A percentile compares a stretch with the other conserved stretches of the same genome.
phyloP scores from a whole-genome alignment of 805 yeast species.

The Barnettozyma siamensis region DNA sequence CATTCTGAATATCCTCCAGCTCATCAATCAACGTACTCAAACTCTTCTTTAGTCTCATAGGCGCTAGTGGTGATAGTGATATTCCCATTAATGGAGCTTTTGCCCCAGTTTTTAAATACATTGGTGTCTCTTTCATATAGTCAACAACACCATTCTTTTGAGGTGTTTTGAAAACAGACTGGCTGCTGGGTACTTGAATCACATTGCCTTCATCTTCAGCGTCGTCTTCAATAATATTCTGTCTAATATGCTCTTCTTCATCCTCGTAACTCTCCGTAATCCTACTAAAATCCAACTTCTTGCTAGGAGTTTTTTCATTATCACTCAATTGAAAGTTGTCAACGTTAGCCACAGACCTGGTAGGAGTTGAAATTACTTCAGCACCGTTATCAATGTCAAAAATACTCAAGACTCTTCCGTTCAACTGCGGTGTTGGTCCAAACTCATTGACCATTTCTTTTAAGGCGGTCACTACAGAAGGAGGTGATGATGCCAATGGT shows the following conservation, averaged over 20 bases:
- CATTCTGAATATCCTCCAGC: slow-evolving; percentile 31
- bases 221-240: slow-evolving; percentile 1
- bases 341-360: background rate
- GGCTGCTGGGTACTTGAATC: background rate
- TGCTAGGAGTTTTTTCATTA: slow-evolving; percentile 7
- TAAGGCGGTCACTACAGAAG: too few species aligned
- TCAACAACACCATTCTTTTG: slow-evolving; percentile 8
- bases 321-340: background rate
- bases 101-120: slow-evolving; percentile 30
- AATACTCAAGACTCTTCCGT: slow-evolving; percentile 69
- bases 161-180: slow-evolving; percentile 16
- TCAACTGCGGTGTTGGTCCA: slow-evolving; percentile 86
- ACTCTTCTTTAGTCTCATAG: slow-evolving; percentile 26
- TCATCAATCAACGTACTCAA: slow-evolving; percentile 45
- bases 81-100: slow-evolving; percentile 7
- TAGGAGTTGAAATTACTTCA: slow-evolving; percentile 12
- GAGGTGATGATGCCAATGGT: slow-evolving; percentile 10
- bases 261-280: slow-evolving; percentile 8
- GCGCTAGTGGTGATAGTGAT: slow-evolving; percentile 27
- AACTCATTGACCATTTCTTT: slow-evolving; percentile 41
- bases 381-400: slow-evolving; percentile 41
- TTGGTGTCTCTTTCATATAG: slow-evolving; percentile 32
- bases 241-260: slow-evolving; percentile 1
- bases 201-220: background rate
- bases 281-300: slow-evolving; percentile 10